A percentile compares a stretch with the other conserved stretches of the same genome.
Conservation (phyloP, 371 early-diverging fungal genomes). For the Mucor circinelloides region DNA sequence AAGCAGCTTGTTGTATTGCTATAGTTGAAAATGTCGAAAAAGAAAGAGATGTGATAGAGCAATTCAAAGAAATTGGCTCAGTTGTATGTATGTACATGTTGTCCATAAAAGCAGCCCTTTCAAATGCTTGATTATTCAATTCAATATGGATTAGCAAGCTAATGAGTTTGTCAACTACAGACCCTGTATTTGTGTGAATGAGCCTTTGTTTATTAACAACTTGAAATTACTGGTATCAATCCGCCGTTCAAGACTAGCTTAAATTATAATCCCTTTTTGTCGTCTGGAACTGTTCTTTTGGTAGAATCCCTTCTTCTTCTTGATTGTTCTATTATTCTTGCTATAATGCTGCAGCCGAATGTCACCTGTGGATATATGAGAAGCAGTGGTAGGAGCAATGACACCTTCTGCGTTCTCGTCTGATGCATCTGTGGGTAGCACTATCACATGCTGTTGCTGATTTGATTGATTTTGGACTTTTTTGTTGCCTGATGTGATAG, state of each 20-base stretch:
- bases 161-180: too few species aligned
- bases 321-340: conserved; percentile 1
- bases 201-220: too few species aligned
- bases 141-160: too few species aligned
- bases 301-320: conserved; percentile 15
- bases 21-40: too few species aligned
- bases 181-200: too few species aligned
- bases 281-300: background rate
- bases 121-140: too few species aligned
- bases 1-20: too few species aligned
- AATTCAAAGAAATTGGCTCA: too few species aligned
- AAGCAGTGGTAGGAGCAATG: background rate
- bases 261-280: background rate
- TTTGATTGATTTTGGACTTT: background rate
- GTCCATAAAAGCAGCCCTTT: too few species aligned
- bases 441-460: background rate
- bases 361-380: background rate
- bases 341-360: background rate
- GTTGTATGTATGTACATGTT: too few species aligned
- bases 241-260: conserved; percentile 10
- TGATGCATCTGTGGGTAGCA: background rate
- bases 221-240: too few species aligned
- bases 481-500: background rate
- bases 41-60: too few species aligned
- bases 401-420: background rate